A percentile compares a stretch with the other conserved stretches of the same genome.
These are phyloP conservation scores for Bruguiera parviflora DNA, from an alignment of 345 rosid species.

Conservation along the genomic window DNA sequence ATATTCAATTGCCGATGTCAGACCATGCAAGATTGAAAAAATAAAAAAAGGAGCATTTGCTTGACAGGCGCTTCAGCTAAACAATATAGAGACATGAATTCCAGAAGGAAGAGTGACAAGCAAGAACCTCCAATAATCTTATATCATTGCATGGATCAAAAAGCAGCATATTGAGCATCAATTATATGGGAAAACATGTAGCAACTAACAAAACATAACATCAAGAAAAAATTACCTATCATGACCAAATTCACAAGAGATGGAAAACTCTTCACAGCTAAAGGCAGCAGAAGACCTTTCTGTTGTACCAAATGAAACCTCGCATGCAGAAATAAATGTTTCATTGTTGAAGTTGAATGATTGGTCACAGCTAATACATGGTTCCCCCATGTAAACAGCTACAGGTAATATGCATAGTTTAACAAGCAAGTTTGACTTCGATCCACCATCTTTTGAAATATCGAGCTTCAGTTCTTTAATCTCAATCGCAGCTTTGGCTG, in stretches of 20 bases:
- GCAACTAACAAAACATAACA: conserved; percentile 11
- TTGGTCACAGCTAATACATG: conserved; percentile 54
- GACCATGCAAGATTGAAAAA: conserved; percentile 8
- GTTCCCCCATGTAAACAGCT: conserved; percentile 57
- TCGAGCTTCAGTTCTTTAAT: conserved; percentile 73
- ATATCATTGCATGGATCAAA: background rate
- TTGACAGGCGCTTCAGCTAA: background rate
- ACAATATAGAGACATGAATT: background rate
- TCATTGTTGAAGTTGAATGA: conserved; percentile 38
- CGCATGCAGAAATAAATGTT: conserved; percentile 40
- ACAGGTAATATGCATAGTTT: conserved; percentile 71
- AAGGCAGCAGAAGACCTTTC: conserved; percentile 70
- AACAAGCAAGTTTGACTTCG: conserved; percentile 61
- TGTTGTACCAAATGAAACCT: conserved; percentile 36
- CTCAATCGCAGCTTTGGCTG: conserved; percentile 56
- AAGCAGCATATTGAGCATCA: background rate
- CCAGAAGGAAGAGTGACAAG: background rate
- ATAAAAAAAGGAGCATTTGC: background rate
- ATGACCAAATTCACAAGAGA: conserved; percentile 84
- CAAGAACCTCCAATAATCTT: background rate
- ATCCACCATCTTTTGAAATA: conserved; percentile 74
- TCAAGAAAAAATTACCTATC: conserved; percentile 53
- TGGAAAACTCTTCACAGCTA: conserved; percentile 72
- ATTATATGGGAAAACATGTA: background rate
- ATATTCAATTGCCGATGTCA: conserved; percentile 12